Base-by-base conservation (phyloP, 306 rosid genomes). In the Cicer arietinum region DNA sequence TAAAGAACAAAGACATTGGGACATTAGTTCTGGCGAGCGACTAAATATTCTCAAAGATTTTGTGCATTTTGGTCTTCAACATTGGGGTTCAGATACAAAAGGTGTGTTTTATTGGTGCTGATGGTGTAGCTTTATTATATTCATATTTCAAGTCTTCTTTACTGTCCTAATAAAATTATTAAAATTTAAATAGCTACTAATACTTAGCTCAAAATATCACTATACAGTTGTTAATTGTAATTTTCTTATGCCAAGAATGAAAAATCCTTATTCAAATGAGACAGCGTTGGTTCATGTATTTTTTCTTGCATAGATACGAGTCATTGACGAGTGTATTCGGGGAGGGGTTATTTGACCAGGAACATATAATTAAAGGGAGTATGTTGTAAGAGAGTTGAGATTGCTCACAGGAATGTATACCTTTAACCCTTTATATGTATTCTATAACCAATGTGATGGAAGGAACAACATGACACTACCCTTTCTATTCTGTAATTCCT, bases 1-100 rank as follows among this genome's bases (percentile, higher is more conserved):
- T 67, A 94, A 91, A 86, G 98, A 94, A 80, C 97, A 91, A 80
- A 86, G 91, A 79, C 87, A 94, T 85, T 94, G 97, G 98, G 98
- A 94, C 77, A 91, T 94, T 17, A 94, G 91, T 74, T 91, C 98
- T 41, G 90, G 88, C 51, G 98, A 91, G 85, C 89, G 98, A 10
- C 75, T 94, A 56, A 85, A 87, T 78, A 85, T 91, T 84, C 72
- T 91, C 76, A 94, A 86, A 76, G 85, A 94, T 74, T 94, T 87
- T 83, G 97, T 82, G 57, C 86, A 73, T 52, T 86, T 86, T 85
- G 98, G 98, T 58, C 98, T 94, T 62, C 83, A 91, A 65, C 97
- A 91, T 69, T 91, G 97, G 98, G 98, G 97, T 46, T 94, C 98
- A 61, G 96, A 94, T 84, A 83, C 89, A 2, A 94, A 94, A 94